Evolutionary conservation across 176 grass and related monocot genomes (phyloP), one percentile per base, ranked within the genome.

Genomic region (Echinochloa phyllopogon): DNA sequence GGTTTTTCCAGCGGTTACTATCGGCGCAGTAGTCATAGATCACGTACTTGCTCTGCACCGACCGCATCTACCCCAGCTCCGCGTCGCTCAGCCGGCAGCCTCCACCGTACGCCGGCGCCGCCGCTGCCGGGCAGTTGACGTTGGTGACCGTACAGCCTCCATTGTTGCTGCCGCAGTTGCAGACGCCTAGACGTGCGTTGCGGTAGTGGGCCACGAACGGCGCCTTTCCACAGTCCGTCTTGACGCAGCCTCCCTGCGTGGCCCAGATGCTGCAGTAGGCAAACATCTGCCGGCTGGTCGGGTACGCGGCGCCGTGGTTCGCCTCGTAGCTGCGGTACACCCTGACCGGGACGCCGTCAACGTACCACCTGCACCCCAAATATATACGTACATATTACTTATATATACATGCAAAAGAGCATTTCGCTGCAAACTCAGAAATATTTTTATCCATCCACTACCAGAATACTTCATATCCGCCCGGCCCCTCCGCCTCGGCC

Each of bases 11-110:
- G 12, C 72, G 83, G 58, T 94, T 90, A 13, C 1, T 2, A 45
- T 97, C 87, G 14, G 52, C 41, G 36, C 94, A 97, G 29, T 94
- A 97, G 73, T 97, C 60, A 40, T 97, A 94, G 69, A 94, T 92
- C 87, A 70, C 84, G 23, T 71, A 82, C n/a, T 84, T 86, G 8
- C 47, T 20, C 55, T 90, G 88, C 51, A 90, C 57, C 49, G 84
- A 49, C 12, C 55, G 88, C 87, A 97, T 76, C 72, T 82, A 61
- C 1, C 78, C 71, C 6, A 66, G 47, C 71, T 94, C 70, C 2
- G 37, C 17, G 25, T 77, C 3, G 17, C 41, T 90, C 11, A 94
- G 50, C 12, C 78, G 33, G 12, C 75, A 78, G 6, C 4, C 1
- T 0, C 0, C 6, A 9, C n/a, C n/a, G n/a, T 45, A 38, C 0